A percentile compares a stretch with the other conserved stretches of the same genome.
phyloP scores from a whole-genome alignment of 257 asterid genomes.

The Nemophila menziesii region DNA sequence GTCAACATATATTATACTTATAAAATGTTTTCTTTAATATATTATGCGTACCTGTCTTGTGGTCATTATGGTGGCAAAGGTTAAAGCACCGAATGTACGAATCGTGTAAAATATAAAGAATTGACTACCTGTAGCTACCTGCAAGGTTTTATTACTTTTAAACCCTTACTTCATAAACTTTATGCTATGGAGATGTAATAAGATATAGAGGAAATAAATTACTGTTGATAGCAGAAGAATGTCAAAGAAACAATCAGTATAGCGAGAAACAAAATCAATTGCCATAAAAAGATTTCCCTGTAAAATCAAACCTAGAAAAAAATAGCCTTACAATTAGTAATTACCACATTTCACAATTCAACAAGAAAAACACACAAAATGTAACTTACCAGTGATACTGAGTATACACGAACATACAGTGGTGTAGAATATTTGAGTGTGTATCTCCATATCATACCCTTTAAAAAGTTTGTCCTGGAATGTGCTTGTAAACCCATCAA shows the following conservation, averaged over 20 bases:
- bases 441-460: slow-evolving; percentile 98
- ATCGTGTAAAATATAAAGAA: slow-evolving; percentile 92
- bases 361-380: too few relatives aligned
- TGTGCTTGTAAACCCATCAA: slow-evolving; percentile 98
- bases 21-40: too few relatives aligned
- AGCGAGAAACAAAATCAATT: slow-evolving; percentile 76
- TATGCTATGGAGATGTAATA: too few relatives aligned
- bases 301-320: slow-evolving; percentile 53
- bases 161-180: too few relatives aligned
- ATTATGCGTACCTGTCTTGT: slow-evolving; percentile 75
- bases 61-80: slow-evolving; percentile 92
- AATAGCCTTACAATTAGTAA: too few relatives aligned
- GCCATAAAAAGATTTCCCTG: slow-evolving; percentile 86
- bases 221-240: slow-evolving; percentile 78
- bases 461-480: slow-evolving; percentile 95
- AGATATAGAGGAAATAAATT: slow-evolving; percentile 41
- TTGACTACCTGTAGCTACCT: slow-evolving; percentile 96
- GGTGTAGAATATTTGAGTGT: slow-evolving; percentile 93
- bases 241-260: slow-evolving; percentile 81
- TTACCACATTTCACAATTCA: too few relatives aligned
- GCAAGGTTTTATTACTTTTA: slow-evolving; percentile 20
- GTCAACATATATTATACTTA: slow-evolving; percentile 2
- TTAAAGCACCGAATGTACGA: slow-evolving; percentile 91
- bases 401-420: slow-evolving; percentile 89
- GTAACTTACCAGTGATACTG: slow-evolving; percentile 68